Percentiles rank a stretch among this genome's conserved stretches.
These are phyloP conservation scores for Martiniozyma abietophila DNA, from an alignment of 805 yeast species.

Conservation along the genomic window DNA sequence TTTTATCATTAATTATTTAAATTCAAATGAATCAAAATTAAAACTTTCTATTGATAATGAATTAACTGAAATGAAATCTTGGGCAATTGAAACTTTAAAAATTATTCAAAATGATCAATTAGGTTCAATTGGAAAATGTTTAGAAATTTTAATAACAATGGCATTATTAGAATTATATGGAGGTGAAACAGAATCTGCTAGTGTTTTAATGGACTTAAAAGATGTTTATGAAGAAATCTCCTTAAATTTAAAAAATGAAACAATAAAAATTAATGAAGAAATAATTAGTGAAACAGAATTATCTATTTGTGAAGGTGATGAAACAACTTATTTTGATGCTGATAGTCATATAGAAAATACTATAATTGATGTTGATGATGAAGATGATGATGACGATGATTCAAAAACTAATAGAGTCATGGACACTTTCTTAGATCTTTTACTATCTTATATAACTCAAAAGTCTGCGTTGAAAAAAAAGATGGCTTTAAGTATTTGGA, in stretches of 20 bases:
- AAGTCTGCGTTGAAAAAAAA: slow-evolving; percentile 49
- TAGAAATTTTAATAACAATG: slow-evolving; percentile 71
- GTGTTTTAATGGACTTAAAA: slow-evolving; percentile 64
- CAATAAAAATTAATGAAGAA: too few species aligned
- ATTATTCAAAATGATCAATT: slow-evolving; percentile 31
- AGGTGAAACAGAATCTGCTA: slow-evolving; percentile 70
- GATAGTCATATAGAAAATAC: slow-evolving; percentile 5
- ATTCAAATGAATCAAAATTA: slow-evolving; percentile 29
- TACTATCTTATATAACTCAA: slow-evolving; percentile 48
- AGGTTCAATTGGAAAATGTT: slow-evolving; percentile 32
- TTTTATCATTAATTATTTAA: slow-evolving; percentile 23
- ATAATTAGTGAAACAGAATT: too few species aligned
- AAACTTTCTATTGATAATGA: slow-evolving; percentile 23
- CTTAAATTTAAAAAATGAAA: too few species aligned
- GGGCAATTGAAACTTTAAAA: slow-evolving; percentile 4
- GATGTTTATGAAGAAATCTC: slow-evolving; percentile 42
- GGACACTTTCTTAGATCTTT: slow-evolving; percentile 37
- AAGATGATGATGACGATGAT: slow-evolving; percentile 27
- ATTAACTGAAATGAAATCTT: slow-evolving; percentile 43
- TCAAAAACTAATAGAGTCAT: slow-evolving; percentile 29
- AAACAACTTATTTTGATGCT: slow-evolving; percentile 8
- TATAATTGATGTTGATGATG: slow-evolving; percentile 22
- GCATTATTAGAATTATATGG: slow-evolving; percentile 67
- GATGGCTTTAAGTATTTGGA: slow-evolving; percentile 40
- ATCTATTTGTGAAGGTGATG: slow-evolving; percentile 3